phyloP scores from a whole-genome alignment of 2,329 filamentous ascomycete genomes.

The Verticillium alfalfae region DNA sequence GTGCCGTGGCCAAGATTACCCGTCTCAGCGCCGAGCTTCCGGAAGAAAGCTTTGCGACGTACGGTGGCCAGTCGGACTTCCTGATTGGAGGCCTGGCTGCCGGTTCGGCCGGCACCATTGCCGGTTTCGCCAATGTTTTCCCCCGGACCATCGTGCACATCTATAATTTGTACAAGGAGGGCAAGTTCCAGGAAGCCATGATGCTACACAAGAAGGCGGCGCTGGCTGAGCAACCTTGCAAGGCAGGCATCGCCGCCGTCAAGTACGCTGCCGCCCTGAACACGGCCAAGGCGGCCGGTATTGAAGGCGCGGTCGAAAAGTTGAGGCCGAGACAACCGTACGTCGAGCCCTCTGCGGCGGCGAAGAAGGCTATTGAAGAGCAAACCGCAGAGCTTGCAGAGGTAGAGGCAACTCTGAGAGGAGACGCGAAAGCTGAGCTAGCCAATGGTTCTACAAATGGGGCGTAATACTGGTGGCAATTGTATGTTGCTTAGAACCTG shows the following conservation, averaged over 20 bases:
- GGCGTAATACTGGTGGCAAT: neutral
- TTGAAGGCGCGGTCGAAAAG: conserved; percentile 53
- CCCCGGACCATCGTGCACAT: conserved; percentile 51
- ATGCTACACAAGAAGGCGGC: conserved; percentile 56
- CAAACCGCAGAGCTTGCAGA: conserved; percentile 37
- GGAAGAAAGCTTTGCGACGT: conserved; percentile 57
- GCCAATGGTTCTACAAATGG: neutral
- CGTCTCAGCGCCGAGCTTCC: conserved; percentile 48
- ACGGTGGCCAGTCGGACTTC: conserved; percentile 70
- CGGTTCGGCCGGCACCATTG: conserved; percentile 55
- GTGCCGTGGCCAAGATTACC: conserved; percentile 66
- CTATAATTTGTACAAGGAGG: conserved; percentile 55
- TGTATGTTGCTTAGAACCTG: too few relatives aligned
- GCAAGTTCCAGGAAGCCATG: conserved; percentile 53
- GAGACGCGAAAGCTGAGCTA: neutral
- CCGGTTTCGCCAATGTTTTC: conserved; percentile 59
- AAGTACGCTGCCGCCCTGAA: conserved; percentile 62
- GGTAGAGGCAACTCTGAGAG: conserved; percentile 26
- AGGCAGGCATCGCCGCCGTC: conserved; percentile 60
- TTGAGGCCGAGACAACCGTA: conserved; percentile 59
- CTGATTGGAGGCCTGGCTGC: conserved; percentile 54
- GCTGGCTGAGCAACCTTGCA: conserved; percentile 60
- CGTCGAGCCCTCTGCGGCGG: conserved; percentile 36
- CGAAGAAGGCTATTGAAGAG: conserved; percentile 32
- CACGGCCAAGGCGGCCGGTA: conserved; percentile 52